A percentile compares a stretch with the other conserved stretches of the same genome.
Evolutionary conservation across 148 eudicot species (phyloP).

Genomic region (Arctostaphylos glauca): DNA sequence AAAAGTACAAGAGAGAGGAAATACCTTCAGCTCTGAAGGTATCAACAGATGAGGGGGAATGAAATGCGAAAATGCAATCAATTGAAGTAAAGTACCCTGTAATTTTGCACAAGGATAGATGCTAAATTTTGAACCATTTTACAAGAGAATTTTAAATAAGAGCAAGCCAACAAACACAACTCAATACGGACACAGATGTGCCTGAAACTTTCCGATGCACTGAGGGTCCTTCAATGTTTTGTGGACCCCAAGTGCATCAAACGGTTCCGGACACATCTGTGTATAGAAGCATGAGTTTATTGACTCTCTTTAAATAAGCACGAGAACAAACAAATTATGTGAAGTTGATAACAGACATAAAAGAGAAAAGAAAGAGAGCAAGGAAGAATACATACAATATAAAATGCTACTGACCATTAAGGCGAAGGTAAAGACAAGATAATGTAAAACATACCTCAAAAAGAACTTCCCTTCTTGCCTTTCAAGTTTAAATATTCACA

Average conservation of each 20-base stretch:
- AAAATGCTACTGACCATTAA: neutral
- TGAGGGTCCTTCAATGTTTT: too few species aligned
- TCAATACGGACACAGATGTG: too few species aligned
- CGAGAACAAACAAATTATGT: neutral
- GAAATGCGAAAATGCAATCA: neutral
- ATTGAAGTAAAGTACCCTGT: neutral
- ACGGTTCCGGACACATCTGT: too few species aligned
- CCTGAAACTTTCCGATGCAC: too few species aligned
- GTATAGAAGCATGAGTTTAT: too few species aligned
- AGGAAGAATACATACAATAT: neutral
- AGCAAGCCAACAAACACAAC: too few species aligned
- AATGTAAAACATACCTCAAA: conserved; percentile 15
- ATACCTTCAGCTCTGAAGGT: neutral
- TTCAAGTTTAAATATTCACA: conserved; percentile 5
- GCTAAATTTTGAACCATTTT: neutral
- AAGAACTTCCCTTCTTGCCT: neutral
- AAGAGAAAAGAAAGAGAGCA: neutral
- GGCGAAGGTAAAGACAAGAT: neutral
- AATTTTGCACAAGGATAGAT: neutral
- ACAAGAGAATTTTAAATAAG: neutral
- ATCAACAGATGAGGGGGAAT: neutral
- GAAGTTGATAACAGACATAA: neutral
- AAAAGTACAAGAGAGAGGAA: neutral
- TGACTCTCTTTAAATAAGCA: neutral
- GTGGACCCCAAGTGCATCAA: too few species aligned